These are phyloP conservation scores for Saprolegnia diclina DNA, from an alignment of 352 stramenopile genomes.

Conservation along the genomic window DNA sequence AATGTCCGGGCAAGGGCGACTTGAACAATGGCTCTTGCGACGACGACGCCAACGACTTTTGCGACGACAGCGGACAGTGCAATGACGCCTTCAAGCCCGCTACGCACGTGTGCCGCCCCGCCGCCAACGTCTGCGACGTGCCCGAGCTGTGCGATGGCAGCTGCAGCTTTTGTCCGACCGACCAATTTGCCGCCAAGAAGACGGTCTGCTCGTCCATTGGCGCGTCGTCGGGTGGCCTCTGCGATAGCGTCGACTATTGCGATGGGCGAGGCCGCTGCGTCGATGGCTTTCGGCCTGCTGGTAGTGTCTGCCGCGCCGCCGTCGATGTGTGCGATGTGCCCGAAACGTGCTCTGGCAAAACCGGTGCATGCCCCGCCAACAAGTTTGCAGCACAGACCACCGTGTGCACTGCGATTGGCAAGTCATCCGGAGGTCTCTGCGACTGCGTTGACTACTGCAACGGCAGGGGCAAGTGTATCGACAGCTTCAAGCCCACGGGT, in stretches of 20 bases:
- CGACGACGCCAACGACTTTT: constrained; percentile 1
- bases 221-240: not conserved
- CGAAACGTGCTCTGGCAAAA: not conserved
- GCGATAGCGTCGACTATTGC: not conserved
- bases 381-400: not conserved
- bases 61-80: not conserved
- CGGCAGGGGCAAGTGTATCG: not conserved
- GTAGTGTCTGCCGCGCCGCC: not conserved
- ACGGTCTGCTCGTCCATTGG: not conserved
- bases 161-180: not conserved
- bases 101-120: not conserved
- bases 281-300: not conserved
- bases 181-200: not conserved
- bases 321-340: not conserved
- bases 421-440: not conserved
- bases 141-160: not conserved
- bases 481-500: not conserved
- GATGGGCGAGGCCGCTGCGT: not conserved
- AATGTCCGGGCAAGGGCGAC: not conserved
- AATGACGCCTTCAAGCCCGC: not conserved
- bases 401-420: not conserved
- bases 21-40: not conserved
- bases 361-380: not conserved
- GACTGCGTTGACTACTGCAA: not conserved
- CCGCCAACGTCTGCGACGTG: not conserved